Conservation (phyloP, 2,329 filamentous ascomycete genomes). For the Colletotrichum neosansevieriae region DNA sequence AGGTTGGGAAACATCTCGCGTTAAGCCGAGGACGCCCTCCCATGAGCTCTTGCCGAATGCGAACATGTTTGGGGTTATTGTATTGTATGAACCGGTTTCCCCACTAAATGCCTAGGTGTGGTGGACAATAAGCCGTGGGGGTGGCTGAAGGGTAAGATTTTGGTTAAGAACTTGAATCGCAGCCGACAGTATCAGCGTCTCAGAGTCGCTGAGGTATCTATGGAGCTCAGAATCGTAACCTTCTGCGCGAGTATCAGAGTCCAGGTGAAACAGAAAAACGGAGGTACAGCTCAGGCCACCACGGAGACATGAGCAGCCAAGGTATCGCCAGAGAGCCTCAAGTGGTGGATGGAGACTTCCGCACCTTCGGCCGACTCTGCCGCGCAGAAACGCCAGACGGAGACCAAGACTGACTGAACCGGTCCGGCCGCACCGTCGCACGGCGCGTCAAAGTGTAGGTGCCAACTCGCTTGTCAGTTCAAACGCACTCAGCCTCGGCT, state of each 20-base stretch:
- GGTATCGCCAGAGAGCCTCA: not conserved
- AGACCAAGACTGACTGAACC: slow-evolving; percentile 9
- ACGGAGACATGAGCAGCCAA: slow-evolving; percentile 1
- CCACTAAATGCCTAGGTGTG: slow-evolving; percentile 4
- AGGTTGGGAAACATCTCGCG: not conserved
- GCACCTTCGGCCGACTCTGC: slow-evolving; percentile 23
- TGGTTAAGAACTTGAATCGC: not conserved
- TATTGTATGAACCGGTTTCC: slow-evolving; percentile 6
- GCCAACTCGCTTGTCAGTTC: slow-evolving; percentile 20
- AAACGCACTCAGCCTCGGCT: slow-evolving; percentile 10
- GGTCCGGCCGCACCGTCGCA: slow-evolving; percentile 15
- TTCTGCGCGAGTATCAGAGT: slow-evolving; percentile 30
- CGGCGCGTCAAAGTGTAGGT: slow-evolving; percentile 36
- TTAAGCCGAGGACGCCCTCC: slow-evolving; percentile 5
- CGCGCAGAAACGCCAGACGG: slow-evolving; percentile 28
- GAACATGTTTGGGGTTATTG: slow-evolving; percentile 14
- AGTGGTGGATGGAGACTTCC: not conserved
- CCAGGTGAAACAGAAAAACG: slow-evolving; percentile 26
- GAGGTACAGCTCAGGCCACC: slow-evolving; percentile 10
- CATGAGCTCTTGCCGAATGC: slow-evolving; percentile 16
- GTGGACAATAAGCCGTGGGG: not conserved
- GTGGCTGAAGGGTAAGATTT: slow-evolving; percentile 21
- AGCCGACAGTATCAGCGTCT: slow-evolving; percentile 26
- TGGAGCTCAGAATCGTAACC: not conserved
- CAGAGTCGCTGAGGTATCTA: slow-evolving; percentile 1